Percentiles rank a stretch among this genome's conserved stretches.
phyloP scores from a whole-genome alignment of 805 yeast species.

The Kodamaea hsintzibuensis region DNA sequence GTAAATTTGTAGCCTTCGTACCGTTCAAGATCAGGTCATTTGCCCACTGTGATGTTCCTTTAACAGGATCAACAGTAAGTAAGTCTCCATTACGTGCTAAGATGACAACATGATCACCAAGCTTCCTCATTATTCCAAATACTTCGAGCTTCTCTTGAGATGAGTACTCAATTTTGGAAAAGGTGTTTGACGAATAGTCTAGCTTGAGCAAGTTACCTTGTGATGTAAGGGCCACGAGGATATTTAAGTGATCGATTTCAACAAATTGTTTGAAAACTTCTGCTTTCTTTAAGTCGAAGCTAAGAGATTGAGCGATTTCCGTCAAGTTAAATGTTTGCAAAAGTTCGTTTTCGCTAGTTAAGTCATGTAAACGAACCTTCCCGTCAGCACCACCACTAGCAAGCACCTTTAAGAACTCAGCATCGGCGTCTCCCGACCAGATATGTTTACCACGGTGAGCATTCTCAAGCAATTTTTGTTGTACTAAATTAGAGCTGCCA shows the following conservation, averaged over 20 bases:
- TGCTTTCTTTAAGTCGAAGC: neutral
- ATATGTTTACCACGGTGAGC: conserved; percentile 83
- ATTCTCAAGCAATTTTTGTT: conserved; percentile 51
- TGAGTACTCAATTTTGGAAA: neutral
- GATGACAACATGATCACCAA: conserved; percentile 31
- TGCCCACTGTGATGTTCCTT: conserved; percentile 20
- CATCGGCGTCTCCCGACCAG: conserved; percentile 73
- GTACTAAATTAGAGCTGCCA: conserved; percentile 33
- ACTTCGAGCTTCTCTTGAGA: conserved; percentile 26
- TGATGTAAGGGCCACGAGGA: conserved; percentile 50
- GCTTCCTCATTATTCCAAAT: conserved; percentile 46
- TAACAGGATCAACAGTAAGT: conserved; percentile 39
- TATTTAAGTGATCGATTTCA: conserved; percentile 39
- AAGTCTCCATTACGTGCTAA: conserved; percentile 42
- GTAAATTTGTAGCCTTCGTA: conserved; percentile 52
- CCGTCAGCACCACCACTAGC: conserved; percentile 97
- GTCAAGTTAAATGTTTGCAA: neutral
- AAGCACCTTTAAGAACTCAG: conserved; percentile 42
- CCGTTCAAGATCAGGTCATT: conserved; percentile 24
- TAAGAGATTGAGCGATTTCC: neutral
- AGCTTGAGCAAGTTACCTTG: conserved; percentile 48
- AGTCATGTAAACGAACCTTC: conserved; percentile 55
- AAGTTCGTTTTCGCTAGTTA: neutral
- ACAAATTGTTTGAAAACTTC: conserved; percentile 6
- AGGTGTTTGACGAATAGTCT: neutral